These are phyloP conservation scores for Vitis hybrid DNA, from an alignment of 177 flowering plant species.

Conservation along the genomic window DNA sequence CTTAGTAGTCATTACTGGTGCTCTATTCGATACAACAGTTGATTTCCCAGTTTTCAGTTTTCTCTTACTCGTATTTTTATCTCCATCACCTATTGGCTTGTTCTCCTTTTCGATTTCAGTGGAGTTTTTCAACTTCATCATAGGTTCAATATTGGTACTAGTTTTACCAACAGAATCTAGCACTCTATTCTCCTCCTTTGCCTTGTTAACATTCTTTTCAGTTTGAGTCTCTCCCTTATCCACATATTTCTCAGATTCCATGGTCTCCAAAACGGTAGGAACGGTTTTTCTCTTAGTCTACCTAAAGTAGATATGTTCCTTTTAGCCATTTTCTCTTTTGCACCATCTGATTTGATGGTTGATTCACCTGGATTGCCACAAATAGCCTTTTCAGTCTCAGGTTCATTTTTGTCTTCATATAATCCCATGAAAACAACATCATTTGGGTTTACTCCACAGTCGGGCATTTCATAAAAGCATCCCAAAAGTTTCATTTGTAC, in stretches of 20 bases:
- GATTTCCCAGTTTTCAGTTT: too few species aligned
- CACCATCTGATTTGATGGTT: conserved; percentile 8
- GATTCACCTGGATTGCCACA: neutral
- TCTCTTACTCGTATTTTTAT: conserved; percentile 1
- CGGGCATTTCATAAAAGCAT: conserved; percentile 4
- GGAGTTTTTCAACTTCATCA: conserved; percentile 23
- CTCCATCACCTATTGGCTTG: conserved; percentile 26
- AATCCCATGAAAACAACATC: conserved; percentile 7
- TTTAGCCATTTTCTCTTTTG: conserved; percentile 15
- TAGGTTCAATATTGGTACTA: conserved; percentile 4
- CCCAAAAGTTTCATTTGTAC: conserved; percentile 1
- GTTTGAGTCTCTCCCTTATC: conserved; percentile 1
- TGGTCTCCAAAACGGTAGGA: conserved; percentile 4
- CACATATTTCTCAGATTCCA: conserved; percentile 11
- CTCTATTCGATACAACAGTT: conserved; percentile 19
- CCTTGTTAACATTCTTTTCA: conserved; percentile 15
- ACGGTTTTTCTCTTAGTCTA: conserved; percentile 23
- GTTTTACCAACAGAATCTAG: conserved; percentile 10
- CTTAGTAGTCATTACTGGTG: conserved; percentile 14
- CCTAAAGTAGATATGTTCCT: conserved; percentile 24
- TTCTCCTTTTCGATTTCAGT: conserved; percentile 52
- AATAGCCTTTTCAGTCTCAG: neutral
- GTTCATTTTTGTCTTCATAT: neutral
- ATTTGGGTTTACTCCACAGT: neutral
- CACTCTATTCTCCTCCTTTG: conserved; percentile 3